These are phyloP conservation scores for Phaeosphaeriaceae sp. DNA, from an alignment of 2,329 filamentous ascomycete species.

Conservation along the genomic window DNA sequence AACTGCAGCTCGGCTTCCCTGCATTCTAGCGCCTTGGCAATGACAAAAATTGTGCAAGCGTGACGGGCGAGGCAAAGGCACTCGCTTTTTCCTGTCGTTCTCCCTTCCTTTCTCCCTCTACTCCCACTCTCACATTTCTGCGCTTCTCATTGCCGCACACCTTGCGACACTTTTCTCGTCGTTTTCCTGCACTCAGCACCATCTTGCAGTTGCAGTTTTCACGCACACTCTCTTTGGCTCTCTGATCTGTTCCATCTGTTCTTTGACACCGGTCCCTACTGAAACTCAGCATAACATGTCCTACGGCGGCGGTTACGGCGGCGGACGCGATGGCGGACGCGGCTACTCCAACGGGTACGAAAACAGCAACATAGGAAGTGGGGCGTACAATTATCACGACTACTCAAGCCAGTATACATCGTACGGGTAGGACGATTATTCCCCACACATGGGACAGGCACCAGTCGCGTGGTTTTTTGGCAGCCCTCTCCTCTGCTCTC, in stretches of 20 bases:
- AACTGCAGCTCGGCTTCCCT: slow-evolving; percentile 18
- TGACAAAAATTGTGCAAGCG: slow-evolving; percentile 30
- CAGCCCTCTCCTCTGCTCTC: slow-evolving; percentile 36
- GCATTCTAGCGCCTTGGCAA: slow-evolving; percentile 25
- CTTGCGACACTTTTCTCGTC: slow-evolving; percentile 34
- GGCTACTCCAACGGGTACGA: slow-evolving; percentile 64
- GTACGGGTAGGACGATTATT: slow-evolving; percentile 51
- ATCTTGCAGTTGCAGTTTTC: slow-evolving; percentile 17
- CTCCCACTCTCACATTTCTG: slow-evolving; percentile 22
- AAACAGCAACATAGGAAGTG: slow-evolving; percentile 50
- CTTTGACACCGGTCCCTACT: slow-evolving; percentile 43
- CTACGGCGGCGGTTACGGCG: slow-evolving; percentile 61
- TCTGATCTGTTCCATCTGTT: slow-evolving; percentile 17
- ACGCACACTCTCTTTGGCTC: slow-evolving; percentile 21
- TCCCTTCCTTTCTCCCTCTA: slow-evolving; percentile 24
- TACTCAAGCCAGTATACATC: slow-evolving; percentile 54
- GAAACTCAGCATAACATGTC: slow-evolving; percentile 64
- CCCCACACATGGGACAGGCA: slow-evolving; percentile 49
- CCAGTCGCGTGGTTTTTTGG: slow-evolving; percentile 44
- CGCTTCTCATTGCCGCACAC: slow-evolving; percentile 24
- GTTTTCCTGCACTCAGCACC: slow-evolving; percentile 27
- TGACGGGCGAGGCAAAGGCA: slow-evolving; percentile 30
- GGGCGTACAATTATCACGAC: slow-evolving; percentile 54
- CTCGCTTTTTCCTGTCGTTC: slow-evolving; percentile 29
- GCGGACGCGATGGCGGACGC: slow-evolving; percentile 54